Conservation (phyloP, 1,284 basidiomycete species). For the Cronartium quercuum region DNA sequence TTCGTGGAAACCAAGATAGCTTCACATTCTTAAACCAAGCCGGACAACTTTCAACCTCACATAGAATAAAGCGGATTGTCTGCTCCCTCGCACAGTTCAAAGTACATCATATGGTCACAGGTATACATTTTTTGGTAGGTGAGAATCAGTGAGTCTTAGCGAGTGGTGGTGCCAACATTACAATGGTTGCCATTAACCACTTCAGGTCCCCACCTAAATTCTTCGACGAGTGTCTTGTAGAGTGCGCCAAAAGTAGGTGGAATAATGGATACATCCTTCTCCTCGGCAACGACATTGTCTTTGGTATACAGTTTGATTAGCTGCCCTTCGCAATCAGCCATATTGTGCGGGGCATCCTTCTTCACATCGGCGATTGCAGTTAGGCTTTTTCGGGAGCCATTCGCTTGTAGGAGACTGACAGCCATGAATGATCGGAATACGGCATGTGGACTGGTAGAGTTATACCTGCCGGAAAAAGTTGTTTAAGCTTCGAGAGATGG, state of each 20-base stretch:
- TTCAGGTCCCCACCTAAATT: conserved; percentile 14
- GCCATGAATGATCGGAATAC: conserved; percentile 4
- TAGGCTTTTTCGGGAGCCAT: conserved; percentile 4
- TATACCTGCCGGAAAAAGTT: background rate
- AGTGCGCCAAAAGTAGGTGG: background rate
- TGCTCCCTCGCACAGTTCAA: no score
- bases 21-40: no score
- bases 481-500: background rate
- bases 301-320: conserved; percentile 7
- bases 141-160: no score
- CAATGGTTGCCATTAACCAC: no score
- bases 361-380: background rate
- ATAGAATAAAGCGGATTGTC: no score
- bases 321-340: background rate
- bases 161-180: no score
- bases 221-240: background rate
- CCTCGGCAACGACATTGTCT: background rate
- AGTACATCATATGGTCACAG: no score
- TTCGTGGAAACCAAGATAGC: no score
- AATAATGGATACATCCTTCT: background rate
- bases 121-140: no score
- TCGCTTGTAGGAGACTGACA: background rate
- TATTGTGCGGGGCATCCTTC: background rate
- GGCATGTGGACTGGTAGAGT: background rate
- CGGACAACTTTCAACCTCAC: no score